phyloP scores from a whole-genome alignment of 495 filamentous ascomycete genomes.

The Filosporella fistucella region DNA sequence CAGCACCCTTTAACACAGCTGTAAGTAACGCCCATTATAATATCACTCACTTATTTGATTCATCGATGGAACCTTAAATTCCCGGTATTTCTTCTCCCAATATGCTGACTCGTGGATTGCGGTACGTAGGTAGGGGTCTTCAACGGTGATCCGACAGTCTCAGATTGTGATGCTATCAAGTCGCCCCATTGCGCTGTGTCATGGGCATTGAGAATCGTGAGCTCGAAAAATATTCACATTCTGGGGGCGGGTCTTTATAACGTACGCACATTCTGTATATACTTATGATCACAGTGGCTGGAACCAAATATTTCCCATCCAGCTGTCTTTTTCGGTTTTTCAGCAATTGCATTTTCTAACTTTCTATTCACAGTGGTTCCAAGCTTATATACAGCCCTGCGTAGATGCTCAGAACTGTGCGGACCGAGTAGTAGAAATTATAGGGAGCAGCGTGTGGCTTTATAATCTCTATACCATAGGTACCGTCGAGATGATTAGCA shows the following conservation, averaged over 20 bases:
- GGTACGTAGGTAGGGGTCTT: too few relatives aligned
- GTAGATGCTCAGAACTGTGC: constrained; percentile 34
- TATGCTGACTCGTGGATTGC: too few relatives aligned
- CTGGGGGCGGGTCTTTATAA: constrained; percentile 60
- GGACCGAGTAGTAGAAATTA: constrained; percentile 41
- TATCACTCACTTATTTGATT: too few relatives aligned
- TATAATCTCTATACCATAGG: constrained; percentile 47
- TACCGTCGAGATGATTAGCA: too few relatives aligned
- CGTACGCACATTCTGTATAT: constrained; percentile 48
- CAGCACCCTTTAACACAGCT: constrained; percentile 30
- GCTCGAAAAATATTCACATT: constrained; percentile 43
- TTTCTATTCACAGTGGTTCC: constrained; percentile 77
- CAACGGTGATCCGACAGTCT: constrained; percentile 35
- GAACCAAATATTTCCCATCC: too few relatives aligned
- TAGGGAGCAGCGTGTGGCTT: constrained; percentile 36
- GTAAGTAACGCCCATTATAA: too few relatives aligned
- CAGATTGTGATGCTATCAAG: constrained; percentile 7
- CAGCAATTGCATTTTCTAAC: too few relatives aligned
- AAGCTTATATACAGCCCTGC: constrained; percentile 31
- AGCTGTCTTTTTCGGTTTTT: too few relatives aligned
- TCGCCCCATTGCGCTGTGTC: not conserved
- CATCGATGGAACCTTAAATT: too few relatives aligned
- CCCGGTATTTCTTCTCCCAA: too few relatives aligned
- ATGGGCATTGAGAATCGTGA: constrained; percentile 38
- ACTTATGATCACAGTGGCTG: too few relatives aligned